Evolutionary conservation across 139 green algal genomes (phyloP).

Genomic region (Chlorella sp.): DNA sequence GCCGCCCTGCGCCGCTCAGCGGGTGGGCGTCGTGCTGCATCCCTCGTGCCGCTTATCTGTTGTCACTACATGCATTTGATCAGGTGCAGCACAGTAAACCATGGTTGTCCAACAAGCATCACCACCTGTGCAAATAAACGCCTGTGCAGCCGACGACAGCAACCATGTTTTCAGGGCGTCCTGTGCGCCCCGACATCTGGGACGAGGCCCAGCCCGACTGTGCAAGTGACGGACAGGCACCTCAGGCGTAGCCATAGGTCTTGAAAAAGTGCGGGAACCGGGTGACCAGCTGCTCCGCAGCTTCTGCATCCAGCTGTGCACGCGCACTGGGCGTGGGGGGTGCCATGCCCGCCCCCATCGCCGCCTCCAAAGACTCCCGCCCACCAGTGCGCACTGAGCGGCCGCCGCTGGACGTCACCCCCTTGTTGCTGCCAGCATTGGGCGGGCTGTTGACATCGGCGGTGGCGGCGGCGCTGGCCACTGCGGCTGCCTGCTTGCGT

Average conservation of each 20-base stretch:
- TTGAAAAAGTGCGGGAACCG: slow-evolving; percentile 14
- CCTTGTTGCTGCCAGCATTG: neutral
- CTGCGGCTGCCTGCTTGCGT: neutral
- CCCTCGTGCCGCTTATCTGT: too few relatives aligned
- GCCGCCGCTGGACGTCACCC: neutral
- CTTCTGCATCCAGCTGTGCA: neutral
- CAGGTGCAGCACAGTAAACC: neutral
- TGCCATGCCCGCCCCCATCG: neutral
- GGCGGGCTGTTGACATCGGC: neutral
- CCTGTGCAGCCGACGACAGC: too few relatives aligned
- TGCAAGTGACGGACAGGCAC: neutral
- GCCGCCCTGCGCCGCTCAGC: too few relatives aligned
- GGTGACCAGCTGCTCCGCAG: neutral
- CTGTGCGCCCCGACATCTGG: too few relatives aligned
- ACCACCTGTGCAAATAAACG: neutral
- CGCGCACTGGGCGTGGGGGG: neutral
- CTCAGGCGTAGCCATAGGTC: slow-evolving; percentile 5
- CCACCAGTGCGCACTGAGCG: neutral
- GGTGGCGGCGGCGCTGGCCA: neutral
- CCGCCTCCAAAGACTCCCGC: neutral
- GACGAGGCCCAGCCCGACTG: neutral
- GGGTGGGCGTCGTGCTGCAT: too few relatives aligned
- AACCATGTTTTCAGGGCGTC: too few relatives aligned
- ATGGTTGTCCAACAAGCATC: neutral
- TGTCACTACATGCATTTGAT: too few relatives aligned